Evolutionary conservation across 805 yeast species (phyloP).

Genomic region (Monosporozyma solicola): DNA sequence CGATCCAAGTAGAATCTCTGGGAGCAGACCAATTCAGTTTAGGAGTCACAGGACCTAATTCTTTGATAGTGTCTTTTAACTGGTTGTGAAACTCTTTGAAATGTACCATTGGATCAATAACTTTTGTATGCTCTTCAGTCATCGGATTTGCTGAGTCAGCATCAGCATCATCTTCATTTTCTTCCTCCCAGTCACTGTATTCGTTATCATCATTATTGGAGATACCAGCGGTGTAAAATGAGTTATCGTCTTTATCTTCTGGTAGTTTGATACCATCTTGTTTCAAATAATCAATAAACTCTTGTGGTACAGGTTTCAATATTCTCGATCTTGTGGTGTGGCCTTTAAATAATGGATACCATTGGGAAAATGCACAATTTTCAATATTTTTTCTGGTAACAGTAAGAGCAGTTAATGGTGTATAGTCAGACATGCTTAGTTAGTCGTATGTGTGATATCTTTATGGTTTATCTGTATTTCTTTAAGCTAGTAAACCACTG

Average conservation of each 20-base stretch:
- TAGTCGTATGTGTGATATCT: not conserved
- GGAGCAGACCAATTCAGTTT: constrained; percentile 98
- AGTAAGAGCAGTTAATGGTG: constrained; percentile 15
- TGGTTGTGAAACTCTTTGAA: constrained; percentile 55
- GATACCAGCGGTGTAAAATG: constrained; percentile 27
- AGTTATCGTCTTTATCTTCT: constrained; percentile 29
- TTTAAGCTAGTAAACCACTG: not conserved
- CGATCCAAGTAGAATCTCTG: constrained; percentile 87
- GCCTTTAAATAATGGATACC: constrained; percentile 47
- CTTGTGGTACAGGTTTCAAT: constrained; percentile 48
- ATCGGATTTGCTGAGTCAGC: constrained; percentile 14
- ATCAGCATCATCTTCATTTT: constrained; percentile 10
- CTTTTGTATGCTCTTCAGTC: not conserved
- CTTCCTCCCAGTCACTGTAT: constrained; percentile 64
- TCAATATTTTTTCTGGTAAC: constrained; percentile 36
- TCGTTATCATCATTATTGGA: constrained; percentile 47
- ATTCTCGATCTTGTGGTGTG: constrained; percentile 44
- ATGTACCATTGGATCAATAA: constrained; percentile 36
- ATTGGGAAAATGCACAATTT: constrained; percentile 46
- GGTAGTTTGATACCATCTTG: constrained; percentile 66
- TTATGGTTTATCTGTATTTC: not conserved
- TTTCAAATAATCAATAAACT: constrained; percentile 50
- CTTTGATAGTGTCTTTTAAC: constrained; percentile 38
- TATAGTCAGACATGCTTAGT: constrained; percentile 9
- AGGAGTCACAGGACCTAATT: constrained; percentile 63